Evolutionary conservation across 2,329 filamentous ascomycete genomes (phyloP).

Genomic region (Drechslerella dactyloides): DNA sequence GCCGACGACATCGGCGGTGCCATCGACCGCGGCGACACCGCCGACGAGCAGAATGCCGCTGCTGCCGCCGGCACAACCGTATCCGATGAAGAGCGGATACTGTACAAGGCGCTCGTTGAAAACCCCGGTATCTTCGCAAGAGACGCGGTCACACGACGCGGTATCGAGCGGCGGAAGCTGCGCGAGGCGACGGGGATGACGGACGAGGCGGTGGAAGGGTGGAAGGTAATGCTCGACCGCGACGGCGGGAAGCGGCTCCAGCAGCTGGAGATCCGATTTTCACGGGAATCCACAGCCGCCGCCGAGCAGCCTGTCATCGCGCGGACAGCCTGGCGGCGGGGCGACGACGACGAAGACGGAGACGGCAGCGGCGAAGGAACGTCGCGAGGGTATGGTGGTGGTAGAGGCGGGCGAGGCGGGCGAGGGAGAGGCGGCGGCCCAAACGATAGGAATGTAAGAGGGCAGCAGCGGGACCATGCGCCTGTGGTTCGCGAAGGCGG

Average conservation of each 20-base stretch:
- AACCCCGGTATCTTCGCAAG: conserved; percentile 72
- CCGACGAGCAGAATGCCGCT: conserved; percentile 57
- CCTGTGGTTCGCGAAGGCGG: conserved; percentile 24
- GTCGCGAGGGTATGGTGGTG: not conserved
- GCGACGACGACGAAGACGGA: conserved; percentile 24
- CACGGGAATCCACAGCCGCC: conserved; percentile 11
- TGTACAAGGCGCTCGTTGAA: conserved; percentile 75
- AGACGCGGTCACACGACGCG: conserved; percentile 72
- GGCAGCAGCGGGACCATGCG: conserved; percentile 32
- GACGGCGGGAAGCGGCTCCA: conserved; percentile 36
- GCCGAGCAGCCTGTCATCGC: conserved; percentile 9
- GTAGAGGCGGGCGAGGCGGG: not conserved
- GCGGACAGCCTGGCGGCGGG: conserved; percentile 36
- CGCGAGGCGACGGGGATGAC: conserved; percentile 83
- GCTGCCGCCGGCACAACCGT: not conserved
- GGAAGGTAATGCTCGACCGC: conserved; percentile 63
- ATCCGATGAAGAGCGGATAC: conserved; percentile 66
- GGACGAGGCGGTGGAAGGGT: conserved; percentile 91
- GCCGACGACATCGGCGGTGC: conserved; percentile 87
- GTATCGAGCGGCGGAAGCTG: conserved; percentile 68
- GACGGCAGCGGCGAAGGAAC: conserved; percentile 18
- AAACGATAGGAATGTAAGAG: conserved; percentile 35
- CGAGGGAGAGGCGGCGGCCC: conserved; percentile 19
- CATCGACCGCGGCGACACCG: conserved; percentile 69
- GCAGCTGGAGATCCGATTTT: conserved; percentile 38